A percentile compares a stretch with the other conserved stretches of the same genome.
phyloP scores from a whole-genome alignment of 139 green algal genomes.

The Chlamydomonas applanata region DNA sequence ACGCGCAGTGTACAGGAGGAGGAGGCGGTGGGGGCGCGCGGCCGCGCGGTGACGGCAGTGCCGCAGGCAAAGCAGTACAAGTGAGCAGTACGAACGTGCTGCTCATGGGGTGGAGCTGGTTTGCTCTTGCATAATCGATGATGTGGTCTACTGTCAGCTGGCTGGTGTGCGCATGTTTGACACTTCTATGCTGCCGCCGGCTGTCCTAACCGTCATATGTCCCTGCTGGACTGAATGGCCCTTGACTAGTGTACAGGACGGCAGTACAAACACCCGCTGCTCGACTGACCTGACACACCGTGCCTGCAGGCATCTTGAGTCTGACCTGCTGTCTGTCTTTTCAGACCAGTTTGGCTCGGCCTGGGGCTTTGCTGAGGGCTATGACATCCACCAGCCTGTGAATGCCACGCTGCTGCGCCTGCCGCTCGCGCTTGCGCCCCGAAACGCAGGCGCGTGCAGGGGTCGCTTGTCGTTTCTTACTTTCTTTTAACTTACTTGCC shows the following conservation, averaged over 20 bases:
- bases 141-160: too few species aligned
- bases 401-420: conserved; percentile 53
- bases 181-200: too few species aligned
- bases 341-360: conserved; percentile 43
- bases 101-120: too few species aligned
- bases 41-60: not conserved
- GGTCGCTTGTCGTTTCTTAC: too few species aligned
- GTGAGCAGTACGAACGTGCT: not conserved
- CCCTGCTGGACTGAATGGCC: too few species aligned
- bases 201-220: too few species aligned
- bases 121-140: too few species aligned
- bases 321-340: conserved; percentile 49
- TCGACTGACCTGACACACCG: too few species aligned
- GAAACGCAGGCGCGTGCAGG: not conserved
- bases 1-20: conserved; percentile 12
- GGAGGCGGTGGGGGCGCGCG: not conserved
- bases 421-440: conserved; percentile 41
- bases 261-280: too few species aligned
- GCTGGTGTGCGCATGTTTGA: too few species aligned
- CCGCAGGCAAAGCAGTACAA: conserved; percentile 44
- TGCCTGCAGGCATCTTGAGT: conserved; percentile 28
- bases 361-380: conserved; percentile 18
- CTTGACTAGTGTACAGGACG: too few species aligned
- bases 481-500: too few species aligned
- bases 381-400: conserved; percentile 13